These are phyloP conservation scores for Irpex sp. DNA, from an alignment of 1,284 basidiomycete species.

Conservation along the genomic window DNA sequence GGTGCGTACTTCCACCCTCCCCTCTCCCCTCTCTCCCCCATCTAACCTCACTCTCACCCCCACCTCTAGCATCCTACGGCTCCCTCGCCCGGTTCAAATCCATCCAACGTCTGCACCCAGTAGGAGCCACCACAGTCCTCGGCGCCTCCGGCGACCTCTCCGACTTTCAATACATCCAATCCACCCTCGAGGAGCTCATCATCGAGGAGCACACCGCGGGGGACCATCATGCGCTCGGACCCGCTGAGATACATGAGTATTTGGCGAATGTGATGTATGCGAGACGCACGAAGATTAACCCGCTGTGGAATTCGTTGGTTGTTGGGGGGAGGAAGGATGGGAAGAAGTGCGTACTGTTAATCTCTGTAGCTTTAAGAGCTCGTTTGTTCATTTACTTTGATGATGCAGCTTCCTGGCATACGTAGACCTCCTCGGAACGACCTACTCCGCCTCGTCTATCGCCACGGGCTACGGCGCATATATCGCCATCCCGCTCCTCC, in stretches of 20 bases:
- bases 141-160: constrained; percentile 97
- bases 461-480: constrained; percentile 97
- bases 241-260: constrained; percentile 91
- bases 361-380: too few relatives aligned
- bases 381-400: too few relatives aligned
- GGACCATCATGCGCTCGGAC: constrained; percentile 84
- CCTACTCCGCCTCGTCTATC: constrained; percentile 90
- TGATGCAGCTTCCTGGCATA: constrained; percentile 80
- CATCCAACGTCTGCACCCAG: constrained; percentile 79
- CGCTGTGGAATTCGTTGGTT: constrained; percentile 93
- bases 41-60: not conserved
- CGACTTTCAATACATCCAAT: constrained; percentile 94
- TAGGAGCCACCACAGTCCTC: constrained; percentile 82
- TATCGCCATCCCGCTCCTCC: constrained; percentile 89
- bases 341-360: constrained; percentile 42
- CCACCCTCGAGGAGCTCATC: constrained; percentile 66
- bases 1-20: constrained; percentile 51
- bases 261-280: constrained; percentile 90
- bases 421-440: constrained; percentile 96
- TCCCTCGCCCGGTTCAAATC: constrained; percentile 97
- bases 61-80: constrained; percentile 82
- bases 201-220: constrained; percentile 76
- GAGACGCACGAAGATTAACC: constrained; percentile 78
- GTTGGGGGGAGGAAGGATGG: constrained; percentile 90
- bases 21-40: constrained; percentile 3